Conservation (phyloP, 371 early-diverging fungal species). For the Rhizopus sp. region DNA sequence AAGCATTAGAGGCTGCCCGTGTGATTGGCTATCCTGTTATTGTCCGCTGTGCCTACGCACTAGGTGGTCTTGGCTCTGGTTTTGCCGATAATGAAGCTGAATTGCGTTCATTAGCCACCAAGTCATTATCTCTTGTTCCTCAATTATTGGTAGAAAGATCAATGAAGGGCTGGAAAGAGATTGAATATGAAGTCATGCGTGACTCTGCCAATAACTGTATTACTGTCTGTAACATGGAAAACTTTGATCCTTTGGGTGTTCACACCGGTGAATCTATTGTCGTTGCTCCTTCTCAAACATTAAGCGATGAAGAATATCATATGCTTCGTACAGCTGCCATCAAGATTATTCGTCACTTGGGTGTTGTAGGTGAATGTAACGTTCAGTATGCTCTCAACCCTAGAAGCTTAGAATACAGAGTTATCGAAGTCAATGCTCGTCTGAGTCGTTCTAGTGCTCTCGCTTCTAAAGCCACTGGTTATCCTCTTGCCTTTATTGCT, state of each 20-base stretch:
- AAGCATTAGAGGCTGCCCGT: constrained; percentile 80
- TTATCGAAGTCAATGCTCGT: constrained; percentile 96
- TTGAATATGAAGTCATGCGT: constrained; percentile 96
- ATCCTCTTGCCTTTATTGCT: constrained; percentile 95
- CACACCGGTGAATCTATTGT: constrained; percentile 97
- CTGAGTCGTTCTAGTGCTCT: constrained; percentile 89
- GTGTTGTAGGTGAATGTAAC: constrained; percentile 97
- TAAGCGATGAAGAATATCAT: constrained; percentile 93
- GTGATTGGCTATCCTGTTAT: constrained; percentile 92
- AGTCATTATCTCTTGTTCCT: constrained; percentile 83
- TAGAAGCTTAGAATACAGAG: constrained; percentile 85
- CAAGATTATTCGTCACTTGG: constrained; percentile 80
- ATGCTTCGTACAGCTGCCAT: constrained; percentile 93
- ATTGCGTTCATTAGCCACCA: constrained; percentile 71
- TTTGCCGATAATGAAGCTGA: constrained; percentile 87
- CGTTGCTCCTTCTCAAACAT: constrained; percentile 93
- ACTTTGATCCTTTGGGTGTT: constrained; percentile 96
- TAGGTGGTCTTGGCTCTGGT: constrained; percentile 95
- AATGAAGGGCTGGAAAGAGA: constrained; percentile 98
- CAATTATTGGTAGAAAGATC: constrained; percentile 90
- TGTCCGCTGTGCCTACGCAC: constrained; percentile 88
- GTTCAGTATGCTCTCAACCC: constrained; percentile 96
- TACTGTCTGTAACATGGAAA: constrained; percentile 98
- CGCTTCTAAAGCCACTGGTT: constrained; percentile 95
- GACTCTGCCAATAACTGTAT: constrained; percentile 93